Conservation (phyloP, 2,329 filamentous ascomycete genomes). For the Exophiala calicioides region DNA sequence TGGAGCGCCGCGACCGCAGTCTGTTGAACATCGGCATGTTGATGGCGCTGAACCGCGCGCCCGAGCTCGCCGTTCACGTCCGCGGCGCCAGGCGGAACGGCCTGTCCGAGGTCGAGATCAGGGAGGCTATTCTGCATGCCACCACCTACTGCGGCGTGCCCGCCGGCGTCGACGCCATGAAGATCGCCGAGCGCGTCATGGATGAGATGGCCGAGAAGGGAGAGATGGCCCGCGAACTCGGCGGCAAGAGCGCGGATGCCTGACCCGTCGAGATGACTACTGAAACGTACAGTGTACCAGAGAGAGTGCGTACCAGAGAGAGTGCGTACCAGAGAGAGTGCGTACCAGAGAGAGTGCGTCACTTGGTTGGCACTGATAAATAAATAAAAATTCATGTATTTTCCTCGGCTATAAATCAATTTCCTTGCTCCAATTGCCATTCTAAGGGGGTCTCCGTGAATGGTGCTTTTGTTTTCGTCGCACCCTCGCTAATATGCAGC, state of each 20-base stretch:
- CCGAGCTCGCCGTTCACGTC: constrained; percentile 62
- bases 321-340: neutral
- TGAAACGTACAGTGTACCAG: neutral
- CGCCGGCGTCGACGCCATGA: constrained; percentile 45
- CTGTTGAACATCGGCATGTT: constrained; percentile 67
- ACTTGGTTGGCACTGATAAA: too few species aligned
- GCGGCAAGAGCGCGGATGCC: constrained; percentile 25
- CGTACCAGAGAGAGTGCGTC: neutral
- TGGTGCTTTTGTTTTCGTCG: neutral
- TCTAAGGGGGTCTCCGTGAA: too few species aligned
- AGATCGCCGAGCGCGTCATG: constrained; percentile 35
- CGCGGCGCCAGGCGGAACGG: constrained; percentile 65
- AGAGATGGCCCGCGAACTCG: constrained; percentile 29
- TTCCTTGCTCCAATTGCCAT: too few species aligned
- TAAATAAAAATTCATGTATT: too few species aligned
- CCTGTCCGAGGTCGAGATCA: constrained; percentile 61
- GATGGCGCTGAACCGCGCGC: constrained; percentile 60
- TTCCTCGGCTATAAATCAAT: too few species aligned
- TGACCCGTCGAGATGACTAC: too few species aligned
- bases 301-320: neutral
- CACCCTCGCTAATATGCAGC: constrained; percentile 16
- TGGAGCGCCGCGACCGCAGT: constrained; percentile 61
- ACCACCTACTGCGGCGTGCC: constrained; percentile 48
- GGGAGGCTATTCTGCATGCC: constrained; percentile 42
- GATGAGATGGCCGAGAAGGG: constrained; percentile 34